These are phyloP conservation scores for Xerocomellus chrysenteron DNA, from an alignment of 768 basidiomycete genomes.

Conservation along the genomic window DNA sequence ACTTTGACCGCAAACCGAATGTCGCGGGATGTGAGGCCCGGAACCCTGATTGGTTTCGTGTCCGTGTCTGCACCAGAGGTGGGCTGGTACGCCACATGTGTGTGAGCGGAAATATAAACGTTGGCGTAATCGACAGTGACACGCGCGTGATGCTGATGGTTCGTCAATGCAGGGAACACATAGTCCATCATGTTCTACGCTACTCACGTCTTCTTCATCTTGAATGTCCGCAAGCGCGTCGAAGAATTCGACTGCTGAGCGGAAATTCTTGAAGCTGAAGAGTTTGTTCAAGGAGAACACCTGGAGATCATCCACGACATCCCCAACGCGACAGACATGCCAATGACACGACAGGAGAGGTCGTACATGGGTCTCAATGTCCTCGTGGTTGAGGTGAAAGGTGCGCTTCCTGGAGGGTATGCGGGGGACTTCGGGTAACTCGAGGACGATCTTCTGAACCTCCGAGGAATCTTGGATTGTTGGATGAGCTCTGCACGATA, in stretches of 20 bases:
- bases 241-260: conserved; percentile 29
- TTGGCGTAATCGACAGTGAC: conserved; percentile 25
- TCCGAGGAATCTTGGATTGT: conserved; percentile 17
- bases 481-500: neutral
- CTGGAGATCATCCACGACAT: conserved; percentile 7
- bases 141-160: conserved; percentile 32
- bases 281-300: conserved; percentile 29
- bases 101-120: conserved; percentile 26
- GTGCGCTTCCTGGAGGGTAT: conserved; percentile 34
- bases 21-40: conserved; percentile 52
- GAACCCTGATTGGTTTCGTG: conserved; percentile 17
- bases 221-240: conserved; percentile 26
- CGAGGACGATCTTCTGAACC: conserved; percentile 7
- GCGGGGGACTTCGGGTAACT: conserved; percentile 26
- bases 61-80: conserved; percentile 6
- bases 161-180: neutral
- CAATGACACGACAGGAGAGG: conserved; percentile 38
- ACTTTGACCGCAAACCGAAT: conserved; percentile 46
- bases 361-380: conserved; percentile 34
- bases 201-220: conserved; percentile 33
- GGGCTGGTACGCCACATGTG: conserved; percentile 26
- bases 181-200: neutral
- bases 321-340: conserved; percentile 21
- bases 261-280: conserved; percentile 27
- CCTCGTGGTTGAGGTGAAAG: conserved; percentile 33